Base-by-base conservation (phyloP, 257 asterid genomes). In the Gentiana dahurica region DNA sequence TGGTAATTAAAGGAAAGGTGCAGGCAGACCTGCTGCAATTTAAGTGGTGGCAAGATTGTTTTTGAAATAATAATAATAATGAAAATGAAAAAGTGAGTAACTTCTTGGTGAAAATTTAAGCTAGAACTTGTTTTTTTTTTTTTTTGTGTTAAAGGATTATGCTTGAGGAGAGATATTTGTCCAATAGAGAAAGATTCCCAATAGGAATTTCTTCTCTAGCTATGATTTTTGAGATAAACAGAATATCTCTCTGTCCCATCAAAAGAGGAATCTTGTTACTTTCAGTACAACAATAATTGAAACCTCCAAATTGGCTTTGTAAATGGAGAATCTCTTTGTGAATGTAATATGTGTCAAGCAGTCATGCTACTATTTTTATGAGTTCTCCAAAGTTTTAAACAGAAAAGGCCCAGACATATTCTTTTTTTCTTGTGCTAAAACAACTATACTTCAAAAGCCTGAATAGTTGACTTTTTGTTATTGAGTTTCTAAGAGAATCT, bases 321-420 rank as follows among this genome's bases (percentile, higher is more conserved):
- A 66, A 24, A 58, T 67, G 73, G 43, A 76, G 95, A 81, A 80
- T 82, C 95, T 74, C 56, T 68, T 80, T 77, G 66, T 71, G 77
- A 76, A 76, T 79, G 80, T 65, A 63, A 54, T 64, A 6, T 41
- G 45, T 72, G 71, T 68, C 32, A 3, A 32, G 24, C 24, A 24
- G 24, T 24, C 24, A 24, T 24, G 24, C 24, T 24, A 24, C 24
- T 24, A 24, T 24, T 24, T 24, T 24, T 24, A 24, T 24, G 24
- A 24, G 24, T 24, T 24, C 24, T 24, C 24, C 24, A 24, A 24
- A 24, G 24, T 24, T 0, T 24, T 24, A 24, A 24, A 24, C 24
- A 24, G 24, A 24, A 24, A 24, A 24, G 24, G 24, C 24, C 24
- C 24, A 24, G 24, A 24, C 24, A 24, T 24, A 24, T 24, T 24